Evolutionary conservation across 768 basidiomycete genomes (phyloP).

Genomic region (Chalciporus pseudorubinellus): DNA sequence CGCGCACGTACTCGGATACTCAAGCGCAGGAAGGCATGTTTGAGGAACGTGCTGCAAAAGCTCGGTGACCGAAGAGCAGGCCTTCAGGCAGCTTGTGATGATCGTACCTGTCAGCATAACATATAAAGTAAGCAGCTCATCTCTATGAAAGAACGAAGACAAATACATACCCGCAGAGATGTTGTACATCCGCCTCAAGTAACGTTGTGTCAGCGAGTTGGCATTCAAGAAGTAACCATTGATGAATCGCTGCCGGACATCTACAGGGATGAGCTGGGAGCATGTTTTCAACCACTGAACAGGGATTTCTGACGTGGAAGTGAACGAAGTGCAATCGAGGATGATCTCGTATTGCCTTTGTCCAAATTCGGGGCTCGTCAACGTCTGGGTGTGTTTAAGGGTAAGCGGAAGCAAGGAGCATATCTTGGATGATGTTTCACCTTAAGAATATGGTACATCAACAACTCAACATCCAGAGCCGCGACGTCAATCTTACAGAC

Average conservation of each 20-base stretch:
- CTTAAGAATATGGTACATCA: slow-evolving; percentile 78
- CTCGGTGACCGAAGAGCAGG: slow-evolving; percentile 63
- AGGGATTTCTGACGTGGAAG: slow-evolving; percentile 72
- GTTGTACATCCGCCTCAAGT: slow-evolving; percentile 74
- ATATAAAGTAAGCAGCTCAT: neutral
- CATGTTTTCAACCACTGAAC: slow-evolving; percentile 79
- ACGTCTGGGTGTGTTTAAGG: slow-evolving; percentile 38
- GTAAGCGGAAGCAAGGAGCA: neutral
- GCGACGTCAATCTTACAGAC: slow-evolving; percentile 76
- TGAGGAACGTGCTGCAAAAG: slow-evolving; percentile 56
- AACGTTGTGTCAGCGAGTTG: slow-evolving; percentile 67
- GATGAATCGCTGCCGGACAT: slow-evolving; percentile 61
- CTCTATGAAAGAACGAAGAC: neutral
- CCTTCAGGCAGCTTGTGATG: slow-evolving; percentile 50
- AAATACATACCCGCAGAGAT: slow-evolving; percentile 48
- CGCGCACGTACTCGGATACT: slow-evolving; percentile 51
- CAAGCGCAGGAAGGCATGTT: slow-evolving; percentile 44
- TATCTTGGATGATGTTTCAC: slow-evolving; percentile 30
- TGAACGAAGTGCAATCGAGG: slow-evolving; percentile 79
- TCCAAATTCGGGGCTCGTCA: slow-evolving; percentile 47
- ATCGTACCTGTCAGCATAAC: slow-evolving; percentile 41
- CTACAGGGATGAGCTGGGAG: slow-evolving; percentile 68
- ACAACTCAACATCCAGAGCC: slow-evolving; percentile 70
- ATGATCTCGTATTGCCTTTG: slow-evolving; percentile 65
- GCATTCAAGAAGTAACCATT: slow-evolving; percentile 70